These are phyloP conservation scores for Phytophthora macrochlamydospora DNA, from an alignment of 352 stramenopile genomes.

Conservation along the genomic window DNA sequence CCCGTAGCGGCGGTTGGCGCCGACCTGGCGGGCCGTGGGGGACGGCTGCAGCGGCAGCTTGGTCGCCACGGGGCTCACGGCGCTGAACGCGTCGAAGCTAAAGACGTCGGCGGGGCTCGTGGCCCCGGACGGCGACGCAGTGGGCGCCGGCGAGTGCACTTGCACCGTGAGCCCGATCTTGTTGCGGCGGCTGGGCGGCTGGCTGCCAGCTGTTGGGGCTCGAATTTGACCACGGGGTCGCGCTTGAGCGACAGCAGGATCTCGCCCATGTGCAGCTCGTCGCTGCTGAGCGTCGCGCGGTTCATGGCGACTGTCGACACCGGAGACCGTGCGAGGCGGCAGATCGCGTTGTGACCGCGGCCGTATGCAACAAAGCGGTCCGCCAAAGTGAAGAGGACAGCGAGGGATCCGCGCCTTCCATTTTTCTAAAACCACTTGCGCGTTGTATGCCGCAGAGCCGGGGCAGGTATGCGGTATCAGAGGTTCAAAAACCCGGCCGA, in stretches of 20 bases:
- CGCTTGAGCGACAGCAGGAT: slow-evolving; percentile 83
- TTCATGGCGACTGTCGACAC: not conserved
- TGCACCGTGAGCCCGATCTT: slow-evolving; percentile 57
- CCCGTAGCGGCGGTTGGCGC: slow-evolving; percentile 60
- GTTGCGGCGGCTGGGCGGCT: slow-evolving; percentile 36
- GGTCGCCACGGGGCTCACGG: slow-evolving; percentile 59
- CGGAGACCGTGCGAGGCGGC: slow-evolving; percentile 9
- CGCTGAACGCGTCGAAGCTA: slow-evolving; percentile 38
- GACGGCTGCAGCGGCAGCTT: slow-evolving; percentile 24
- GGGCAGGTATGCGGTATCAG: too few relatives aligned
- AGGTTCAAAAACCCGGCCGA: too few relatives aligned
- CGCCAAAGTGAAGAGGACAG: slow-evolving; percentile 31
- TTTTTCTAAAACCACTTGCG: slow-evolving; percentile 17
- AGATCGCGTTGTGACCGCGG: slow-evolving; percentile 32
- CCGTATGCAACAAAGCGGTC: not conserved
- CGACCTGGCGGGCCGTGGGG: not conserved
- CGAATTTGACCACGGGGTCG: slow-evolving; percentile 27
- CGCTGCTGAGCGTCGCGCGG: slow-evolving; percentile 39
- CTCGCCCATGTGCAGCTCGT: slow-evolving; percentile 77
- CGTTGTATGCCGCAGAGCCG: too few relatives aligned
- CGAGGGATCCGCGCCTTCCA: slow-evolving; percentile 29
- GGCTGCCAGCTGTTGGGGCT: slow-evolving; percentile 6
- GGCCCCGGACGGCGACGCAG: slow-evolving; percentile 6
- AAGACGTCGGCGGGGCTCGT: slow-evolving; percentile 36
- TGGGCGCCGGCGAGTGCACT: slow-evolving; percentile 25